Conservation (phyloP, 441 rosid genomes). For the Macaranga tanarius region DNA sequence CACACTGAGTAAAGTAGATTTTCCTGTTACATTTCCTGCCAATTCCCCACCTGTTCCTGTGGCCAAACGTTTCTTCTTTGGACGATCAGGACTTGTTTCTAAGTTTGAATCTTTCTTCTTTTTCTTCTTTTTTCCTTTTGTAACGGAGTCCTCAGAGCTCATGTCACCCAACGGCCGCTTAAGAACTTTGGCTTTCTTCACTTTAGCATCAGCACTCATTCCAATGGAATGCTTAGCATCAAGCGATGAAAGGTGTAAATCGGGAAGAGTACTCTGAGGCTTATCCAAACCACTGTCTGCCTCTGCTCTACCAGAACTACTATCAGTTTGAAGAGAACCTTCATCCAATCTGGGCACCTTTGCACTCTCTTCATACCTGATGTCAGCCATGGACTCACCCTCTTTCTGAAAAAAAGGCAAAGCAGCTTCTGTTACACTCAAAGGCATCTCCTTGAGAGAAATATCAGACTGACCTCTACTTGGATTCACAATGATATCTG, state of each 20-base stretch:
- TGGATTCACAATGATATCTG: slow-evolving; percentile 22
- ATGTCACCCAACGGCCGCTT: slow-evolving; percentile 49
- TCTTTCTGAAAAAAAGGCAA: slow-evolving; percentile 28
- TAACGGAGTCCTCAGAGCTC: slow-evolving; percentile 37
- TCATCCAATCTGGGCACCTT: slow-evolving; percentile 34
- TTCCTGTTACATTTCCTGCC: slow-evolving; percentile 41
- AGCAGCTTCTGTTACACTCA: slow-evolving; percentile 14
- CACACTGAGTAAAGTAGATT: slow-evolving; percentile 35
- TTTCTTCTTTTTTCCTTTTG: slow-evolving; percentile 60
- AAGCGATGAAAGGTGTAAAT: slow-evolving; percentile 31
- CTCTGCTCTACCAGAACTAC: slow-evolving; percentile 31
- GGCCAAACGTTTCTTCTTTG: slow-evolving; percentile 38
- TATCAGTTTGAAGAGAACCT: slow-evolving; percentile 39
- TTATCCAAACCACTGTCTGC: slow-evolving; percentile 36
- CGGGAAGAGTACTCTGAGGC: slow-evolving; percentile 28
- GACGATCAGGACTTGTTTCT: slow-evolving; percentile 42
- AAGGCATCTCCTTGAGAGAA: slow-evolving; percentile 23
- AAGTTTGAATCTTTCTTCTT: slow-evolving; percentile 53
- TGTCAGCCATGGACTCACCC: slow-evolving; percentile 31
- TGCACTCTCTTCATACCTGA: slow-evolving; percentile 38
- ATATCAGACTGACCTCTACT: slow-evolving; percentile 19
- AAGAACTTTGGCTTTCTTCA: slow-evolving; percentile 54
- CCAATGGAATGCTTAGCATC: slow-evolving; percentile 41
- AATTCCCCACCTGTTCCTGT: slow-evolving; percentile 40
- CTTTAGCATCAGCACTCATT: slow-evolving; percentile 33